Evolutionary conservation across 148 eudicot genomes (phyloP), one percentile per base, ranked within the genome.

Genomic region (Cornus florida): DNA sequence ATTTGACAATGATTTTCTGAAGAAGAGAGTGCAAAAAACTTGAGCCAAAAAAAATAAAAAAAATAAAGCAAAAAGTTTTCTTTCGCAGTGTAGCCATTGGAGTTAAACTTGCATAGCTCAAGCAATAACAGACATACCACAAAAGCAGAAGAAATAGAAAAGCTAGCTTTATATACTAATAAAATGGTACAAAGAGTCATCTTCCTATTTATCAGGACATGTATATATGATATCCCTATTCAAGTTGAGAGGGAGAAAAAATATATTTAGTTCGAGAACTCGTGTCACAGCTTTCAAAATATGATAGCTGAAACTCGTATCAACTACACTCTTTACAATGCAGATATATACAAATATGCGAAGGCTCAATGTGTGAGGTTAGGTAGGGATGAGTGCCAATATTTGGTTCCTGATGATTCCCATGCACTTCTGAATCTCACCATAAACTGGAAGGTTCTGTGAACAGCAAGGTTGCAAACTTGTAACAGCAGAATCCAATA

Each of bases 371-470:
- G 28, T 41, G 7, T 4, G 12, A 67, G 69, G 62, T 41, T 86
- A 93, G 50, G 97, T 91, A 70, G 99, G 99, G 76, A 95, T 79
- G n/a, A 95, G 97, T 16, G 97, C 97, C 87, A 95, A 71, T 78
- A 95, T 93, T 75, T 95, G 97, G 86, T 86, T 93, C 86, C 88
- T 85, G 82, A 96, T 92, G 66, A 93, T 96, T 38, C 97, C 95
- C 97, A 95, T 89, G 82, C 95, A 95, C 83, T 91, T 93, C 82
- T 93, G 95, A 78, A 95, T 93, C 81, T 95, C 97, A 11, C 90
- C 82, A 77, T 93, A 95, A 28, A 91, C 80, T 5, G 93, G 89
- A 76, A 91, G 86, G 83, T 95, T 93, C 80, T 91, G 91, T 10
- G 97, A 73, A 82, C 91, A 88, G 80, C 90, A 83, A 7, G 97